Conservation (phyloP, 176 grass and related monocot species). For the Typha latifolia region DNA sequence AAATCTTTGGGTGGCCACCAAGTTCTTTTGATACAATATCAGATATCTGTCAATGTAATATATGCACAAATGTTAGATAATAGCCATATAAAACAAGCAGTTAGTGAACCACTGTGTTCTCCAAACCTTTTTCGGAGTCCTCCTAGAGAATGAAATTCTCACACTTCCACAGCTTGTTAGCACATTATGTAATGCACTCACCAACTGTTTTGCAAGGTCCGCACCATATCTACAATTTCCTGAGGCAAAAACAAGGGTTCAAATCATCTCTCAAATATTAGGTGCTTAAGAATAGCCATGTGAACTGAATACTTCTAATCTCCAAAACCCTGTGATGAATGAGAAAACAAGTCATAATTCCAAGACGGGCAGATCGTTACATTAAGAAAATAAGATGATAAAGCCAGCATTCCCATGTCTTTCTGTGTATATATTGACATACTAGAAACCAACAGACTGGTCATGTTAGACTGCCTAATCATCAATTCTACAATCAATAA, state of each 20-base stretch:
- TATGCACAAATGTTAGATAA: slow-evolving; percentile 2
- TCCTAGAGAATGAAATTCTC: slow-evolving; percentile 77
- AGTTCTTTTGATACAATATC: slow-evolving; percentile 63
- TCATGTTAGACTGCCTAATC: too few species aligned
- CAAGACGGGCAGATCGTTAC: too few species aligned
- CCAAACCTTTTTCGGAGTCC: slow-evolving; percentile 75
- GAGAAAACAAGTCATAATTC: not conserved
- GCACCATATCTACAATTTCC: slow-evolving; percentile 84
- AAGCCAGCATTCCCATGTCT: too few species aligned
- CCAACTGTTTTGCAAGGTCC: slow-evolving; percentile 61
- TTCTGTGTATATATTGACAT: too few species aligned
- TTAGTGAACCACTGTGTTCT: not conserved
- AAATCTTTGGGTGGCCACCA: slow-evolving; percentile 55
- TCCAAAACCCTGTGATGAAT: not conserved
- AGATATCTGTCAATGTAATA: slow-evolving; percentile 38
- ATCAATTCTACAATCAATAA: too few species aligned
- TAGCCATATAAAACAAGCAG: not conserved
- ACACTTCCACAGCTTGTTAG: slow-evolving; percentile 73
- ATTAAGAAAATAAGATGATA: too few species aligned
- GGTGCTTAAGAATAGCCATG: not conserved
- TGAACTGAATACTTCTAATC: not conserved
- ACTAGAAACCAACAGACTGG: too few species aligned
- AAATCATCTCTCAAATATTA: not conserved
- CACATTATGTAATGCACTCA: slow-evolving; percentile 56
- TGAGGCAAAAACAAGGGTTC: slow-evolving; percentile 13